Conservation (phyloP, 2,329 filamentous ascomycete genomes). For the Trichophyton schoenleinii region DNA sequence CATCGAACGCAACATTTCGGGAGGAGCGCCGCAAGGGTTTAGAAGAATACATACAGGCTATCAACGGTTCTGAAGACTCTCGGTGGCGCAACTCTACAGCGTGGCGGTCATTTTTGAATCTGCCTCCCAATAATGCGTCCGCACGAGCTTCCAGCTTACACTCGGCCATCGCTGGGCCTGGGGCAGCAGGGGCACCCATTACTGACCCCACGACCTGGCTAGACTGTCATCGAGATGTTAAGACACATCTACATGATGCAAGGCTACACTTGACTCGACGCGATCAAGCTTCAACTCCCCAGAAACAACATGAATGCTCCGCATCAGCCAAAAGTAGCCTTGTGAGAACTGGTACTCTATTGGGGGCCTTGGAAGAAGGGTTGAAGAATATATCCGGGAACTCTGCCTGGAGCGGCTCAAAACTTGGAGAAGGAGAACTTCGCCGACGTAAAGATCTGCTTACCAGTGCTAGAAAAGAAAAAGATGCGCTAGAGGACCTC, state of each 20-base stretch:
- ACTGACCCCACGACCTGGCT: constrained; percentile 49
- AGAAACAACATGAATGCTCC: constrained; percentile 50
- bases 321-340: constrained; percentile 49
- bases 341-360: constrained; percentile 43
- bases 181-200: constrained; percentile 24
- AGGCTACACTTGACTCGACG: constrained; percentile 46
- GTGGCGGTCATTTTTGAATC: constrained; percentile 48
- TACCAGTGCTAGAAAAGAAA: constrained; percentile 46
- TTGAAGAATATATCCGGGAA: constrained; percentile 31
- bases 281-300: constrained; percentile 47
- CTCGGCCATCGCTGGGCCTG: constrained; percentile 31
- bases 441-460: constrained; percentile 47
- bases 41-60: constrained; percentile 46
- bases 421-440: constrained; percentile 49
- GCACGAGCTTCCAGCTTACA: constrained; percentile 30
- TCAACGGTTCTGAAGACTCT: constrained; percentile 43
- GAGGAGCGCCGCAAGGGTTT: constrained; percentile 46
- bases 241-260: constrained; percentile 48
- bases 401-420: constrained; percentile 20
- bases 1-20: constrained; percentile 43
- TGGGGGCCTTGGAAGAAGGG: constrained; percentile 45
- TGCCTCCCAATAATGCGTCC: constrained; percentile 32
- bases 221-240: constrained; percentile 48
- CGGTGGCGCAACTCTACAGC: constrained; percentile 46
- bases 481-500: constrained; percentile 48